Evolutionary conservation across 192 early-diverging fungal species (phyloP).

Genomic region (Coemansia sp.): DNA sequence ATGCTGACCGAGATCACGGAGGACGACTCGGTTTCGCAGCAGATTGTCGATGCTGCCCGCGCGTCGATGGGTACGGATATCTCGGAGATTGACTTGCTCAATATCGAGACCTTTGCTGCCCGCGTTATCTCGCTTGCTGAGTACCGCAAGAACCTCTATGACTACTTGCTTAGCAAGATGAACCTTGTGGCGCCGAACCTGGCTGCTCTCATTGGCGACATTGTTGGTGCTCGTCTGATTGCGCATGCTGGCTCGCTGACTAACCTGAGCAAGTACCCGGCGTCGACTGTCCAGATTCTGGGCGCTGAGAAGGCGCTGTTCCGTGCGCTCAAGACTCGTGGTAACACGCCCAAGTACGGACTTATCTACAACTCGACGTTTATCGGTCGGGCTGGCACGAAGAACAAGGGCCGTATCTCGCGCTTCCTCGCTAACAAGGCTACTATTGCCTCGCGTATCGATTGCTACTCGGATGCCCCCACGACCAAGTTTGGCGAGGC

Average conservation of each 20-base stretch:
- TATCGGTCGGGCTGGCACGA: conserved; percentile 91
- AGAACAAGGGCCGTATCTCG: conserved; percentile 98
- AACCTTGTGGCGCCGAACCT: conserved; percentile 95
- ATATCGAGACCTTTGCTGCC: conserved; percentile 92
- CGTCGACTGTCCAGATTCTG: conserved; percentile 96
- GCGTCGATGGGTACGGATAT: conserved; percentile 99
- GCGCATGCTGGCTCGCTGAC: conserved; percentile 95
- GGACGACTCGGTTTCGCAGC: conserved; percentile 81
- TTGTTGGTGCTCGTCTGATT: conserved; percentile 96
- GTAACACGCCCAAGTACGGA: conserved; percentile 98
- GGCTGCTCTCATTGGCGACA: conserved; percentile 91
- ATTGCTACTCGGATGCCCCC: conserved; percentile 91
- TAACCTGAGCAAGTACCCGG: conserved; percentile 96
- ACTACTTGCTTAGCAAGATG: conserved; percentile 96
- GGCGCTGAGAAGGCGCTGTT: conserved; percentile 99
- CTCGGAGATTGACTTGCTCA: conserved; percentile 92
- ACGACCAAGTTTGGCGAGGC: conserved; percentile 92
- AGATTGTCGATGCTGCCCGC: conserved; percentile 91
- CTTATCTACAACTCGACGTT: conserved; percentile 96
- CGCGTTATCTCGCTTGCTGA: conserved; percentile 89
- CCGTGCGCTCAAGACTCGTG: conserved; percentile 94
- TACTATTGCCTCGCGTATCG: conserved; percentile 94
- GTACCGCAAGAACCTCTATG: conserved; percentile 92
- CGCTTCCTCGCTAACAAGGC: conserved; percentile 99
- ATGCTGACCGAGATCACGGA: conserved; percentile 80